A percentile compares a stretch with the other conserved stretches of the same genome.
These are phyloP conservation scores for Trichoderma semiorbis DNA, from an alignment of 2,329 filamentous ascomycete genomes.

Conservation along the genomic window DNA sequence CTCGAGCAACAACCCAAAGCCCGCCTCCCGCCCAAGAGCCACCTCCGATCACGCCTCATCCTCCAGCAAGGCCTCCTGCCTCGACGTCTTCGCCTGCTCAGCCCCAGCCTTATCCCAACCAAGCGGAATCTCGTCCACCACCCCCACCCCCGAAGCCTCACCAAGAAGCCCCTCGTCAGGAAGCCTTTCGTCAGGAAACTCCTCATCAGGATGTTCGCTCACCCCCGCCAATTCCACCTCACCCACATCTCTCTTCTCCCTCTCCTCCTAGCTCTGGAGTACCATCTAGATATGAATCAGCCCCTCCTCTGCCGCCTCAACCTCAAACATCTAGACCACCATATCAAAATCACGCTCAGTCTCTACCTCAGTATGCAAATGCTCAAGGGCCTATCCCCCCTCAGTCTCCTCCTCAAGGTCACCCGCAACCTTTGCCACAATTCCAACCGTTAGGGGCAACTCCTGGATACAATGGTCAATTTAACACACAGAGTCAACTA, in stretches of 20 bases:
- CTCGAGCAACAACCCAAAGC: constrained; percentile 34
- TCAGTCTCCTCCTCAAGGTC: background rate
- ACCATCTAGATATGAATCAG: constrained; percentile 46
- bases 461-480: constrained; percentile 13
- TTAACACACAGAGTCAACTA: constrained; percentile 22
- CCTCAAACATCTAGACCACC: background rate
- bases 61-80: constrained; percentile 53
- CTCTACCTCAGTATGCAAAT: background rate
- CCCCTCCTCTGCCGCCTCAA: constrained; percentile 44
- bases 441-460: background rate
- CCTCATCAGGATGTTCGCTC: constrained; percentile 18
- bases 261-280: constrained; percentile 21
- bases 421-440: background rate
- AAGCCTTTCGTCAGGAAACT: background rate
- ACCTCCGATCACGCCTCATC: constrained; percentile 69
- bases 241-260: constrained; percentile 26
- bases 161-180: constrained; percentile 21
- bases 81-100: constrained; percentile 38
- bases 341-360: background rate
- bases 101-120: constrained; percentile 33
- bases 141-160: constrained; percentile 48
- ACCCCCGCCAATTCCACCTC: constrained; percentile 26
- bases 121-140: constrained; percentile 38
- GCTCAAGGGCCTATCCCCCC: background rate
- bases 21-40: constrained; percentile 41